Base-by-base conservation (phyloP, 257 asterid species). In the Leonotis leonurus region DNA sequence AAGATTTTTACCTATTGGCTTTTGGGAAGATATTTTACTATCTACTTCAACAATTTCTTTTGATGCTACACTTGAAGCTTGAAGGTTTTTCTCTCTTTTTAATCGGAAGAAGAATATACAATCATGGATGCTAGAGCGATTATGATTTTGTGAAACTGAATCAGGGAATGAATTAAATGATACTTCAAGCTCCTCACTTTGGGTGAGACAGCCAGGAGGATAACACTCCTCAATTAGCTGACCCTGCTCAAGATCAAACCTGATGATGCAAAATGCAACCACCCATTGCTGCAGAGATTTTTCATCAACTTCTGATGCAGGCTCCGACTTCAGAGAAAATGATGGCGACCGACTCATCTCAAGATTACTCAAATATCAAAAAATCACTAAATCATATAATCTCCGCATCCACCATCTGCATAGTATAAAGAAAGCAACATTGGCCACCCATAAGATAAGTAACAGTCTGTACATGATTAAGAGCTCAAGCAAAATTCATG, bases 201-300 rank as follows among this genome's bases (percentile, higher is more conserved):
- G 94, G 20, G 89, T 83, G 68, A 93, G 86, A 77, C 83, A 79
- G 44, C 82, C 81, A 49, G 95, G 84, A 14, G 97, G 99, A 63
- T 77, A 93, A 79, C 97, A 85, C 69, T 93, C 97, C 76, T 93
- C 99, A 4, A 93, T 87, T 37, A 93, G 94, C 77, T 93, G 99
- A 11, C 99, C 99, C 50, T 77, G 96, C 81, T 93, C 99, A 30
- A 89, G 96, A 75, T 93, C 99, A 77, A 93, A 93, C 73, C 96
- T 77, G 64, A 90, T 89, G 68, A 78, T 80, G 65, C 99, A 93
- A 75, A 93, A 89, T 36, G 96, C 88, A 64, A 75, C 85, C 40
- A 84, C 78, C 99, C 99, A 89, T 65, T 84, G 89, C 70, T 76
- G 87, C 73, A 93, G 74, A 59, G 80, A 72, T 53, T 72, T 71